Evolutionary conservation across 129 eudicot genomes (phyloP).

Genomic region (Helianthus tuberosus): DNA sequence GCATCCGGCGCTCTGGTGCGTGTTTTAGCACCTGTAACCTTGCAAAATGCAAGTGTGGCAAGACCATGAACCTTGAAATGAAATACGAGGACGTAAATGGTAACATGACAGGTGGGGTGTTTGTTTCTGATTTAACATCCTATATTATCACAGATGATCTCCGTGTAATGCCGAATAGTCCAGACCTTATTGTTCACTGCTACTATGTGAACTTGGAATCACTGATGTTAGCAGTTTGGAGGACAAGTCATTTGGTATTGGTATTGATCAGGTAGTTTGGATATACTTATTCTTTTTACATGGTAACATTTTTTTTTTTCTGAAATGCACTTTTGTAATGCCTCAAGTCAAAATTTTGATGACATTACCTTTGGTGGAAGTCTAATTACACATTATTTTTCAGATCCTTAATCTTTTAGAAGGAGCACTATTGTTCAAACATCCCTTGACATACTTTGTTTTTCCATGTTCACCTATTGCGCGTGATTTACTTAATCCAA

Average conservation of each 20-base stretch:
- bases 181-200: not conserved
- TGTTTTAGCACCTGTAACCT: constrained; percentile 13
- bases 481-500: not conserved
- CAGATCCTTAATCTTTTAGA: constrained; percentile 12
- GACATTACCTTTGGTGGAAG: too few relatives aligned
- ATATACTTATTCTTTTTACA: not conserved
- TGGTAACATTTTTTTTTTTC: not conserved
- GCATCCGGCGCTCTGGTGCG: not conserved
- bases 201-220: constrained; percentile 21
- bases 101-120: constrained; percentile 18
- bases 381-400: not conserved
- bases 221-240: too few relatives aligned
- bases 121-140: constrained; percentile 6
- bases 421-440: not conserved
- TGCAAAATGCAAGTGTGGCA: constrained; percentile 29
- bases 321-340: too few relatives aligned
- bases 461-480: not conserved
- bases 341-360: too few relatives aligned
- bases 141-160: constrained; percentile 34
- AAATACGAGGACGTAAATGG: not conserved
- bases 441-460: constrained; percentile 17
- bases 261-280: constrained; percentile 13
- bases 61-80: not conserved
- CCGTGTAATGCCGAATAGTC: constrained; percentile 15
- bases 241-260: constrained; percentile 1